phyloP scores from a whole-genome alignment of 1,284 basidiomycete species.

The Irpex lacteus region DNA sequence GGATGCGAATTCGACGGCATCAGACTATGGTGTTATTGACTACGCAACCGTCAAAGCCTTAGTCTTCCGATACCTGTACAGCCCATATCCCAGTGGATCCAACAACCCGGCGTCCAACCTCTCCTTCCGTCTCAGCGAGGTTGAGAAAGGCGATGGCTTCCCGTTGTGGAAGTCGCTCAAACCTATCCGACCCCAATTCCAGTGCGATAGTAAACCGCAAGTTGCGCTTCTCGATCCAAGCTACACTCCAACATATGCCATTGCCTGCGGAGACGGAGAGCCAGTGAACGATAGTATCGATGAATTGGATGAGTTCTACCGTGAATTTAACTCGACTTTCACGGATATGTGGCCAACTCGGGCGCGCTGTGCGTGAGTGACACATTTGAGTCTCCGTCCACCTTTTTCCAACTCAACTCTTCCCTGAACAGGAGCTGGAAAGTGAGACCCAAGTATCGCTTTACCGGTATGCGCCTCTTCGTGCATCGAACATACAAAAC shows the following conservation, averaged over 20 bases:
- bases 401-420: background rate
- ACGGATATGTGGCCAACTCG: slow-evolving; percentile 8
- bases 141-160: slow-evolving; percentile 9
- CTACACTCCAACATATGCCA: background rate
- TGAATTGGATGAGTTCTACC: slow-evolving; percentile 3
- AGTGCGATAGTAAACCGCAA: background rate
- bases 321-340: slow-evolving; percentile 1
- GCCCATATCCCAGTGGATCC: slow-evolving; percentile 3
- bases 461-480: slow-evolving; percentile 9
- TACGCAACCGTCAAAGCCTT: slow-evolving; percentile 7
- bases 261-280: slow-evolving; percentile 8
- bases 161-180: slow-evolving; percentile 4
- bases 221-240: background rate
- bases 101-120: background rate
- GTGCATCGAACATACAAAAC: background rate
- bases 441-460: slow-evolving; percentile 13
- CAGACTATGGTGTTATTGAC: slow-evolving; percentile 17
- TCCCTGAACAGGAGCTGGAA: slow-evolving; percentile 13
- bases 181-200: background rate
- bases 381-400: too few relatives aligned
- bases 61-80: slow-evolving; percentile 13
- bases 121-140: slow-evolving; percentile 1
- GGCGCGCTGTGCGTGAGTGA: slow-evolving; percentile 6
- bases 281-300: slow-evolving; percentile 4
- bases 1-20: background rate